Percentiles rank a stretch among this genome's conserved stretches.
phyloP scores from a whole-genome alignment of 257 asterid genomes.

The Leptodermis oblonga region DNA sequence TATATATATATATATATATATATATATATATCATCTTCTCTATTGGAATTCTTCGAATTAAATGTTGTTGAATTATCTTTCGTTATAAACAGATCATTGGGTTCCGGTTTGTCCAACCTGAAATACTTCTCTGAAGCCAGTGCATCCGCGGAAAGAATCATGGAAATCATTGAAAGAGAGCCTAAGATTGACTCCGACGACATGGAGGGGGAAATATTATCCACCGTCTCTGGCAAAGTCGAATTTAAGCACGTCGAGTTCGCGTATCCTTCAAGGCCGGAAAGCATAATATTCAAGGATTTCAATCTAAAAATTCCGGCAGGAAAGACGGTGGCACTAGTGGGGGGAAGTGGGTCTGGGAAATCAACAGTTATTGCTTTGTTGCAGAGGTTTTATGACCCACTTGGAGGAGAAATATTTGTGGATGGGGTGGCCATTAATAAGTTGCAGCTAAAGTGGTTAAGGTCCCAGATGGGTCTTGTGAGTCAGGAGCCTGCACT shows the following conservation, averaged over 20 bases:
- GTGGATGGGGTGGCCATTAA: constrained; percentile 70
- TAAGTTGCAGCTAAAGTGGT: constrained; percentile 80
- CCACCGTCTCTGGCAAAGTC: constrained; percentile 58
- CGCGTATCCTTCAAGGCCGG: constrained; percentile 77
- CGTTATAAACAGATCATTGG: constrained; percentile 50
- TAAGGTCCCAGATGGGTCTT: constrained; percentile 92
- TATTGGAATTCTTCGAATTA: too few relatives aligned
- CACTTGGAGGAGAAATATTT: constrained; percentile 62
- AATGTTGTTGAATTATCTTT: background rate
- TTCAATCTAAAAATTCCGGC: constrained; percentile 63
- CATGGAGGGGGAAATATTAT: constrained; percentile 50
- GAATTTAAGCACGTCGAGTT: constrained; percentile 59
- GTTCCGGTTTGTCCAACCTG: constrained; percentile 71
- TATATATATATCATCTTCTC: background rate
- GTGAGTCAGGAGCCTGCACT: constrained; percentile 97
- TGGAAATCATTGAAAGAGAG: constrained; percentile 55
- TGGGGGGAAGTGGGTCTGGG: constrained; percentile 93
- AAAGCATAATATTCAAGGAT: constrained; percentile 55
- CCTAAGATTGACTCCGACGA: constrained; percentile 77
- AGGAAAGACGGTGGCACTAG: constrained; percentile 75
- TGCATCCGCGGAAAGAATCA: constrained; percentile 69
- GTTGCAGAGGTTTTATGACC: constrained; percentile 84
- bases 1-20: too few relatives aligned
- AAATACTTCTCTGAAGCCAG: constrained; percentile 77
- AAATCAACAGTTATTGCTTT: constrained; percentile 81